These are phyloP conservation scores for Diversispora eburnea DNA, from an alignment of 192 early-diverging fungal species.

Conservation along the genomic window DNA sequence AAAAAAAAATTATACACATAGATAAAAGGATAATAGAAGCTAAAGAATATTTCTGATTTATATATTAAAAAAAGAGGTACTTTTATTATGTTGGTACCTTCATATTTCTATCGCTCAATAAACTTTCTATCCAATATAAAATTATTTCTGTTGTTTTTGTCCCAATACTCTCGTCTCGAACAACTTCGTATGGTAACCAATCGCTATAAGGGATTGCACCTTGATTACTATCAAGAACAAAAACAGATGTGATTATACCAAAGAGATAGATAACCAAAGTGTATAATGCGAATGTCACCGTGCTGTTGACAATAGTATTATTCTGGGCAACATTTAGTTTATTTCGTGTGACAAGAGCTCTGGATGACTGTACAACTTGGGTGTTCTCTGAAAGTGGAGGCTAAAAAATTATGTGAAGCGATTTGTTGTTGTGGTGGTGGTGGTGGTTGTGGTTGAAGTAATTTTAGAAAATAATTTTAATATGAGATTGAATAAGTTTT, in stretches of 20 bases:
- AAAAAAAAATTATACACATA: too few species aligned
- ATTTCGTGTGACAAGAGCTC: constrained; percentile 29
- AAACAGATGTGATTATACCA: constrained; percentile 47
- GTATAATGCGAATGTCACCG: constrained; percentile 46
- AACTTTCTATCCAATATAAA: constrained; percentile 21
- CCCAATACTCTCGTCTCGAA: neutral
- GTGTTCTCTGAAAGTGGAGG: neutral
- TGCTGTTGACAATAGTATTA: constrained; percentile 37
- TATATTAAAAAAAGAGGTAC: neutral
- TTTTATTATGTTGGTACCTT: constrained; percentile 18
- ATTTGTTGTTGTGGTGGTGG: too few species aligned
- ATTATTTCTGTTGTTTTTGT: constrained; percentile 18
- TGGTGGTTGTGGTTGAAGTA: too few species aligned
- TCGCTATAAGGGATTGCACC: constrained; percentile 14
- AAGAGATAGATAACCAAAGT: constrained; percentile 47
- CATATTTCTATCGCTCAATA: constrained; percentile 24
- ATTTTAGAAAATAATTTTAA: too few species aligned
- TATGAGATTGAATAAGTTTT: too few species aligned
- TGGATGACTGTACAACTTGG: constrained; percentile 7
- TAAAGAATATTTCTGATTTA: neutral
- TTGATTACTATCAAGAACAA: constrained; percentile 40
- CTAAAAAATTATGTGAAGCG: neutral
- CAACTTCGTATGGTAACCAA: neutral
- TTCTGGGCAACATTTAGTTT: constrained; percentile 22
- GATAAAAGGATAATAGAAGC: neutral